Base-by-base conservation (phyloP, 176 grass and related monocot species). In the Neostapfia colusana region DNA sequence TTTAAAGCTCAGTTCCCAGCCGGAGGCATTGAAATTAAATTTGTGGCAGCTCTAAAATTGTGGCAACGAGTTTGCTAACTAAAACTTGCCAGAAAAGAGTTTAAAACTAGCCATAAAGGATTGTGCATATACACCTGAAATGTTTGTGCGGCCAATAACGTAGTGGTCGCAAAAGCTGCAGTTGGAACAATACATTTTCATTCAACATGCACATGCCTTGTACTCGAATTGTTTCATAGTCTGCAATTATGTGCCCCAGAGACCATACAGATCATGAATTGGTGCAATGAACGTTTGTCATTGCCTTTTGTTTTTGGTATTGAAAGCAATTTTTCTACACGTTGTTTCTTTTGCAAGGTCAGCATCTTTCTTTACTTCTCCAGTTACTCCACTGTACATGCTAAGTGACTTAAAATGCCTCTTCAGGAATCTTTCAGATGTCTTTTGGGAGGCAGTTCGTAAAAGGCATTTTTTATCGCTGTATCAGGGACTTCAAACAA, bases 401-500 rank as follows among this genome's bases (percentile, higher is more conserved):
- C 45, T 67, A 77, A 74, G 44, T 51, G 34, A 65, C 38, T 62
- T 57, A n/a, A 79, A 49, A 69, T 85, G 73, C 18, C 20, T 79
- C 80, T 74, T 36, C 77, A 99, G 96, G 87, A 88, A 92, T 55
- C 96, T 99, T 79, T 82, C 96, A 69, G 92, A 99, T 85, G 89
- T 99, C 39, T 87, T 99, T 69, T 90, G 92, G 92, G 96, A 99
- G 78, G 96, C 96, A 58, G 76, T 99, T 76, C 78, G 65, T 79
- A 88, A 88, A 49, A 77, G 67, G 13, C 92, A 94, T 63, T 59
- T 95, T 88, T 14, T 90, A 42, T 99, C 96, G 17, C 85, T 99
- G 10, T 99, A 99, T 38, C 96, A 99, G 81, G 96, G 96, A n/a
- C 76, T 99, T 38, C 82, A 79, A 36, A 99, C 95, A 21, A 99